phyloP scores from a whole-genome alignment of 768 basidiomycete species.

The Pleurotus giganteus region DNA sequence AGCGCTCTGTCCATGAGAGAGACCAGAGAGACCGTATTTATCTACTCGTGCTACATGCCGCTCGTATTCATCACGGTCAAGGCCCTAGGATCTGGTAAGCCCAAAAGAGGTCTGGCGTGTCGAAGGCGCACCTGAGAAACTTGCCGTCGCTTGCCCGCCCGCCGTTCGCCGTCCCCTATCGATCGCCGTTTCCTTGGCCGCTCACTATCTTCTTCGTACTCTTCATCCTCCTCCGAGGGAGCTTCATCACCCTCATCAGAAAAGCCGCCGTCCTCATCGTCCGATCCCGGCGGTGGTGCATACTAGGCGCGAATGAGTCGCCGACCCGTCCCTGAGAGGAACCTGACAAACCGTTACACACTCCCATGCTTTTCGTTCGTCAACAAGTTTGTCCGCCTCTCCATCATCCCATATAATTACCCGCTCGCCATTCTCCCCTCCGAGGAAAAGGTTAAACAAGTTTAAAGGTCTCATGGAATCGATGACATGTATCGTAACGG shows the following conservation, averaged over 20 bases:
- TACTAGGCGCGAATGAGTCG: constrained; percentile 45
- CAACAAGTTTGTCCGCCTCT: constrained; percentile 62
- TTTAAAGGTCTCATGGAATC: constrained; percentile 92
- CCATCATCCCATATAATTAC: constrained; percentile 95
- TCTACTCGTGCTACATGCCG: constrained; percentile 63
- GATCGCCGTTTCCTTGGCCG: constrained; percentile 58
- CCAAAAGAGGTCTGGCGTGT: neutral
- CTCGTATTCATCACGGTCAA: constrained; percentile 70
- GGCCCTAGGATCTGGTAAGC: constrained; percentile 41
- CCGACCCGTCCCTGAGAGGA: constrained; percentile 8
- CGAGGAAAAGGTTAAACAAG: constrained; percentile 80
- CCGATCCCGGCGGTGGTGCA: constrained; percentile 73
- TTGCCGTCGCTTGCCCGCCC: constrained; percentile 6
- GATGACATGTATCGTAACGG: constrained; percentile 84
- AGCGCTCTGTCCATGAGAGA: constrained; percentile 87
- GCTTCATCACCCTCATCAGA: constrained; percentile 44
- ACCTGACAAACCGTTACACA: constrained; percentile 63
- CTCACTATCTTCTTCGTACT: constrained; percentile 38
- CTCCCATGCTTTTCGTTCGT: constrained; percentile 83
- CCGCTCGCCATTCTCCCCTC: constrained; percentile 62
- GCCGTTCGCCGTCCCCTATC: constrained; percentile 35
- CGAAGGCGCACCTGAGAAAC: constrained; percentile 24
- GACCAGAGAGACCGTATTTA: constrained; percentile 83
- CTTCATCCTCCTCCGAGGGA: constrained; percentile 41
- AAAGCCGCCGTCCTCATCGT: constrained; percentile 49